phyloP scores from a whole-genome alignment of 495 filamentous ascomycete species.

The Opeltia flavorubescens region DNA sequence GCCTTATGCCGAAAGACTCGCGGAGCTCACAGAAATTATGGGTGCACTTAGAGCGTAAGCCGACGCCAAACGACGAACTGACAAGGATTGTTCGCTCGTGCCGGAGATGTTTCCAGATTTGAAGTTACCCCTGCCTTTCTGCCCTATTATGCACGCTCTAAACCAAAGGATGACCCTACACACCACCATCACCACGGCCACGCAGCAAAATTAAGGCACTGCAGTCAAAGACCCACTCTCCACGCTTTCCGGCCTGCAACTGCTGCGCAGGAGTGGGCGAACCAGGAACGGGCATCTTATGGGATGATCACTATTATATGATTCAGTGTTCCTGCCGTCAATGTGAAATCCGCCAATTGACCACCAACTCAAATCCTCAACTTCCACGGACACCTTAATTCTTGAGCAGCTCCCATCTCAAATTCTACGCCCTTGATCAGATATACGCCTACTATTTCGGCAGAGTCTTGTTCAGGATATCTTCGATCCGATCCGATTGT shows the following conservation, averaged over 20 bases:
- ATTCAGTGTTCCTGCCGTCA: background rate
- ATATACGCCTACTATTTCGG: no score
- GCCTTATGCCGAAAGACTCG: background rate
- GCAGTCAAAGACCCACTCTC: background rate
- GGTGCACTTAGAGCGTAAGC: no score
- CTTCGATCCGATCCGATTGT: background rate
- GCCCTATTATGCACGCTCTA: slow-evolving; percentile 1
- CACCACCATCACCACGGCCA: background rate
- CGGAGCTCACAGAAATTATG: background rate
- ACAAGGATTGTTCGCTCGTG: background rate
- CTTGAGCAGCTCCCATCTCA: no score
- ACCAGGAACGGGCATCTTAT: background rate
- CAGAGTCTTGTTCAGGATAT: no score
- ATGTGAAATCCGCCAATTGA: background rate
- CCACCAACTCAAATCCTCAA: no score
- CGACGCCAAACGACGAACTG: background rate
- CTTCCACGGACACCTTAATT: no score
- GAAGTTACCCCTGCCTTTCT: background rate
- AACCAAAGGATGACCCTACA: background rate
- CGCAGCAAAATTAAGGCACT: background rate
- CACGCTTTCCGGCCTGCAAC: background rate
- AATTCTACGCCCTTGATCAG: no score
- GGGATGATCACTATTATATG: background rate
- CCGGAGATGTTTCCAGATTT: background rate
- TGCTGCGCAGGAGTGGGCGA: background rate